Evolutionary conservation across 495 filamentous ascomycete species (phyloP), one percentile per base, ranked within the genome.

Genomic region (Hypoxylon rickii): DNA sequence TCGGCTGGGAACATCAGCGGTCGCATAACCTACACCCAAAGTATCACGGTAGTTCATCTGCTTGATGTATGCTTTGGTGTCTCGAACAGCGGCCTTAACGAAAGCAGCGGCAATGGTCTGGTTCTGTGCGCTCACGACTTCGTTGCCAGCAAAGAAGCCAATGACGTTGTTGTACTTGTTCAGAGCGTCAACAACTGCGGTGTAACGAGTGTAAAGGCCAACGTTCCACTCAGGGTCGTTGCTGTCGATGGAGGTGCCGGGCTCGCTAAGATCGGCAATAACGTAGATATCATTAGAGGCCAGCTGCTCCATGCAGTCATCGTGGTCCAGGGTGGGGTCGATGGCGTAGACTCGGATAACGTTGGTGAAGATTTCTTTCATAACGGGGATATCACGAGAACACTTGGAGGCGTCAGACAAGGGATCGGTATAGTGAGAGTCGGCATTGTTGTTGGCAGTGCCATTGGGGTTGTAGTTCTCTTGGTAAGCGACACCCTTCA

Each of bases 71-170:
- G 81, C 78, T 80, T 98, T 98, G 77, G 84, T 90, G 70, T 97
- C 93, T 57, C 92, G 91, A 39, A 96, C 90, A 18, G 94, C 92
- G 51, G 94, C 94, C 81, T 97, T 97, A 70, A 96, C 93, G 66
- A 89, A 97, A 52, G 93, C 90, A 46, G 87, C 88, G 21, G 92
- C 89, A 49, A 78, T 74, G 26, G 93, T 97, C 71, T 92, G 96
- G 72, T 80, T 86, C 41, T 78, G 71, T 40, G 79, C 77, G 76
- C 96, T 94, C 57, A 90, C 86, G 51, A 97, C 92, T 75, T 98
- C 94, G 69, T 98, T 97, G 51, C 94, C 94, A 40, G 92, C 93
- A 71, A 97, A 97, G 85, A 97, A 98, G 59, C 93, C 94, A 44
- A 98, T 80, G 32, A 87, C 84, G 72, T 98, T 98, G 70, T 77